Evolutionary conservation across 2,329 filamentous ascomycete genomes (phyloP), one percentile per base, ranked within the genome.

Genomic region (Camillea tinctor): DNA sequence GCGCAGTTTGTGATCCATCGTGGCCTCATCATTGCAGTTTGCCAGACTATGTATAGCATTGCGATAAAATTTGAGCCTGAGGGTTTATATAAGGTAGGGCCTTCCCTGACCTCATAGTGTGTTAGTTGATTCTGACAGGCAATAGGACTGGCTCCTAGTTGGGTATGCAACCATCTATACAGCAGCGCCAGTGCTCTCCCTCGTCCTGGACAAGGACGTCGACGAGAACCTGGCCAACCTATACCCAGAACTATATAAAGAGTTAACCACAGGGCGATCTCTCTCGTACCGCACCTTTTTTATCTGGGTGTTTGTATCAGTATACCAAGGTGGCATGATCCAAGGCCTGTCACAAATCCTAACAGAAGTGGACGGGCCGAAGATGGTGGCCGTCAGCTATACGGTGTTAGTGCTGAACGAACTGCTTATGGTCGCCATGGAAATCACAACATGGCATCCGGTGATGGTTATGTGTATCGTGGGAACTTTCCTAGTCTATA

Each of bases 1-100:
- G 93, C 92, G 0, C 96, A 98, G 74, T 99, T 99, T 75, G 94
- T 99, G 69, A 99, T 99, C 69, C 96, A 99, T 73, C 90, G 95
- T 70, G 95, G 95, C 55, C 81, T 99, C 51, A 97, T 99, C 71
- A 96, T 99, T 71, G 89, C 87, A 57, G 93, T 98, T 24, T 97
- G 93, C 70, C 95, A 99, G 78, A 98, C 95, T 0, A 93, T 99
- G 83, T 99, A 94, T 80, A 96, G 91, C 73, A 96, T 98, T 63
- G 93, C 94, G 5, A 89, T 92, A 60, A 86, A 90, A 62, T 97
- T 97, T 72, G 92, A 97, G 73, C 96, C 95, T 0, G 92, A 96
- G 69, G 95, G 94, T 26, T 80, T 99, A 8, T 99, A 98, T 81
- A 92, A 89, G 77, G 83, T 84, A 76, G 67, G 64, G 60, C 50